phyloP scores from a whole-genome alignment of 164 flowering plant species.

The Umbilicus rupestris region DNA sequence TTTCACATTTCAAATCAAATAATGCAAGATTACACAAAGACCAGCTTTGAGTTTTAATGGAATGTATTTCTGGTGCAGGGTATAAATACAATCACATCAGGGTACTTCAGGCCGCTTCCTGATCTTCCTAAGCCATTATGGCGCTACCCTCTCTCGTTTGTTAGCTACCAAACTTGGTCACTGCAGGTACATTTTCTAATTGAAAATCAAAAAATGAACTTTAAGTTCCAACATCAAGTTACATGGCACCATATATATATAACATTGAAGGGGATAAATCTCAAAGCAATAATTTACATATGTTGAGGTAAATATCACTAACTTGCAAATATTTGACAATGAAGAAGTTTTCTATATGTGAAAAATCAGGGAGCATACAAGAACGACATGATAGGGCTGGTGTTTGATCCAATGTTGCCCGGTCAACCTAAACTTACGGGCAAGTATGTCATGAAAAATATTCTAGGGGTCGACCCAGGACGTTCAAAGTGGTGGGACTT shows the following conservation, averaged over 20 bases:
- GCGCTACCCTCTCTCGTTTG: conserved; percentile 72
- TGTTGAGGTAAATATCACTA: not conserved
- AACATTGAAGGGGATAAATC: not conserved
- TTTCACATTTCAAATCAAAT: not conserved
- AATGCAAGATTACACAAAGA: not conserved
- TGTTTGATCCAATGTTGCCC: conserved; percentile 46
- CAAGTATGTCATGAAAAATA: conserved; percentile 22
- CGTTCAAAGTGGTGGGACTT: conserved; percentile 83
- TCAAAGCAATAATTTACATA: not conserved
- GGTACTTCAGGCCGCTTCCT: conserved; percentile 64
- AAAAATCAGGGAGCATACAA: conserved; percentile 55
- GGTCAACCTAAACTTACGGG: conserved; percentile 52
- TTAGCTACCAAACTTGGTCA: conserved; percentile 68
- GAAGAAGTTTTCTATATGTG: not conserved
- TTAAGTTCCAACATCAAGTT: not conserved
- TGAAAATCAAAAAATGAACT: not conserved
- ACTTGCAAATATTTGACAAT: not conserved
- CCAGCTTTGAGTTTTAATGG: too few relatives aligned
- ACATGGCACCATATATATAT: too few relatives aligned
- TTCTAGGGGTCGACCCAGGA: conserved; percentile 27
- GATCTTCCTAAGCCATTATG: conserved; percentile 80
- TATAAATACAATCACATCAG: conserved; percentile 73
- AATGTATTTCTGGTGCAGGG: conserved; percentile 31
- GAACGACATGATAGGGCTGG: conserved; percentile 59
- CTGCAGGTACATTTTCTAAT: conserved; percentile 43